Evolutionary conservation across 345 rosid species (phyloP).

Genomic region (Gossypium thurberi): DNA sequence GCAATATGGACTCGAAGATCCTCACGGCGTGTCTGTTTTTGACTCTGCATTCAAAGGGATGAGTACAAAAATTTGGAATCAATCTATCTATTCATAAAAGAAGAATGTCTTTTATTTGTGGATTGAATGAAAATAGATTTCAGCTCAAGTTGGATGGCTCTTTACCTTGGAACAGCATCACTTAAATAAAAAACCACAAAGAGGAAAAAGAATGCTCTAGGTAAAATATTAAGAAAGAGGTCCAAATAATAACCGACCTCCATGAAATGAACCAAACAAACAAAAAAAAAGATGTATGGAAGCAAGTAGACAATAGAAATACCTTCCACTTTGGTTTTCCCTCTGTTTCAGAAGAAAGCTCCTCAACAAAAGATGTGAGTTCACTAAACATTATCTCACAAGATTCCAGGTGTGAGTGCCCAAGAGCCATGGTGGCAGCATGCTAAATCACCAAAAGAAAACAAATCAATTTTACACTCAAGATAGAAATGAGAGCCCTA

Average conservation of each 20-base stretch:
- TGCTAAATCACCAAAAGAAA: constrained; percentile 40
- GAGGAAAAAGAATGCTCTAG: not conserved
- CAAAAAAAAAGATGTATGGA: not conserved
- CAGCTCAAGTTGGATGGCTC: not conserved
- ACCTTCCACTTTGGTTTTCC: constrained; percentile 99
- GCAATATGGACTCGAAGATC: constrained; percentile 85
- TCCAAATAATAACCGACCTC: not conserved
- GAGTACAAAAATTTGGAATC: not conserved
- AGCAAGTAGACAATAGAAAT: not conserved
- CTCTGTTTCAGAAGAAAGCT: constrained; percentile 85
- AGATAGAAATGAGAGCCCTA: not conserved
- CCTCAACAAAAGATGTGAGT: constrained; percentile 85
- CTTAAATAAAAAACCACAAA: not conserved
- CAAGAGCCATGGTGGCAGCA: constrained; percentile 96
- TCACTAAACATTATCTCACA: constrained; percentile 93
- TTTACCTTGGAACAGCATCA: not conserved
- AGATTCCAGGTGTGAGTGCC: constrained; percentile 93
- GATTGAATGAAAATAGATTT: not conserved
- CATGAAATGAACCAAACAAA: not conserved
- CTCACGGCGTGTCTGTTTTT: constrained; percentile 79
- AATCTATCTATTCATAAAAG: not conserved
- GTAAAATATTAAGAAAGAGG: not conserved
- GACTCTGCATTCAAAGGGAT: constrained; percentile 51
- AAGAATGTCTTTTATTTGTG: not conserved
- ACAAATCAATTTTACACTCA: not conserved